Conservation (phyloP, 805 yeast species). For the Candida methanosorbosa region DNA sequence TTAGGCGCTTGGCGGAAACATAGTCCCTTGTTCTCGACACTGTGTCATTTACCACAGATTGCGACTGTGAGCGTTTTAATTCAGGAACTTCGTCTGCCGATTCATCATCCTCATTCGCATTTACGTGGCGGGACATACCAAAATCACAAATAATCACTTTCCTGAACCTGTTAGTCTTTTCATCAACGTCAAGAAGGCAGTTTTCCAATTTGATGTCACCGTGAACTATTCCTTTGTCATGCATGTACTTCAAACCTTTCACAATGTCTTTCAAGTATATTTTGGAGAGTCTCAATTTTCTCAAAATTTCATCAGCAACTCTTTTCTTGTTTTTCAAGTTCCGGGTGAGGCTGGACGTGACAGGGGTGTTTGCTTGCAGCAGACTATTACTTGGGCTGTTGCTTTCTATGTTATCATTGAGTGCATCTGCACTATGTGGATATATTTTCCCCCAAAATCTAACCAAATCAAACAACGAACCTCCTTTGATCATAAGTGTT, state of each 20-base stretch:
- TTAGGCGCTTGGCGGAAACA: too few species aligned
- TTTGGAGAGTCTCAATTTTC: slow-evolving; percentile 6
- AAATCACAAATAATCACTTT: slow-evolving; percentile 72
- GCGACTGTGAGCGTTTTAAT: background rate
- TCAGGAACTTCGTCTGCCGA: too few species aligned
- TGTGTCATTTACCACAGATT: too few species aligned
- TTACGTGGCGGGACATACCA: slow-evolving; percentile 54
- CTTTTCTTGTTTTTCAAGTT: slow-evolving; percentile 21
- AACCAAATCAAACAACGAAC: slow-evolving; percentile 74
- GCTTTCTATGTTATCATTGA: too few species aligned
- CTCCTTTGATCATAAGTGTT: slow-evolving; percentile 60
- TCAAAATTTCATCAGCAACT: slow-evolving; percentile 10
- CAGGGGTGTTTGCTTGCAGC: slow-evolving; percentile 17
- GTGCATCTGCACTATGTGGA: background rate
- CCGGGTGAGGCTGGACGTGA: too few species aligned
- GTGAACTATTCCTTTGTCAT: slow-evolving; percentile 56
- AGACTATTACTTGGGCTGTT: background rate
- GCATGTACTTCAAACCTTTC: slow-evolving; percentile 55
- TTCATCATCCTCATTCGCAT: background rate
- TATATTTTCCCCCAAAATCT: slow-evolving; percentile 50
- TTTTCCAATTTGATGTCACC: slow-evolving; percentile 83
- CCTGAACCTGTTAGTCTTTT: slow-evolving; percentile 17
- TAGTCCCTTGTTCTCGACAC: background rate
- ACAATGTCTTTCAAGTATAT: slow-evolving; percentile 47
- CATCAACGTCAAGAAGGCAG: slow-evolving; percentile 46